A percentile compares a stretch with the other conserved stretches of the same genome.
Conservation (phyloP, 371 early-diverging fungal genomes). For the Mortierella sp. region DNA sequence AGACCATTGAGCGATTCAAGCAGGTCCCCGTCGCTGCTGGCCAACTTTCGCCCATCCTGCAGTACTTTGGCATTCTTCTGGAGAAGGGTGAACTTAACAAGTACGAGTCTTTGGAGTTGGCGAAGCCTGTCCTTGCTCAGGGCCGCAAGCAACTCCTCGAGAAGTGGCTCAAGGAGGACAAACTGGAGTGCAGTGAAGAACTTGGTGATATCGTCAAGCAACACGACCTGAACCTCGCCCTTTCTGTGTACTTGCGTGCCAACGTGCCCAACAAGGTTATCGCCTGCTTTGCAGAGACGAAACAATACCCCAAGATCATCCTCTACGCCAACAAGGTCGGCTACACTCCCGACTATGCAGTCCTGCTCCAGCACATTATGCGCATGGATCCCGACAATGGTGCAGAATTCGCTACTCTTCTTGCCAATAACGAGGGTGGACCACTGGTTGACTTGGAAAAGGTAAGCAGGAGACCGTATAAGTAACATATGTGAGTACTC, state of each 20-base stretch:
- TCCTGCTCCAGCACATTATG: slow-evolving; percentile 90
- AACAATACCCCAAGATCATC: slow-evolving; percentile 95
- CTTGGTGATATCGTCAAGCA: slow-evolving; percentile 97
- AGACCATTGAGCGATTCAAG: slow-evolving; percentile 96
- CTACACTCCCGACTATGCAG: slow-evolving; percentile 92
- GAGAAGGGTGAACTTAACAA: slow-evolving; percentile 96
- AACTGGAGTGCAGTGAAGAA: slow-evolving; percentile 97
- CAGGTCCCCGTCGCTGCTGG: slow-evolving; percentile 83
- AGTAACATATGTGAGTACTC: too few relatives aligned
- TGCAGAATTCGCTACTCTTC: slow-evolving; percentile 90
- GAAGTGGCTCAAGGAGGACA: slow-evolving; percentile 99
- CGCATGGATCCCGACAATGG: slow-evolving; percentile 94
- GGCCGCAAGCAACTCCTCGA: slow-evolving; percentile 94
- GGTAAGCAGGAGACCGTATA: too few relatives aligned
- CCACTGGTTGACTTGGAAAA: slow-evolving; percentile 87
- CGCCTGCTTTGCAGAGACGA: slow-evolving; percentile 96
- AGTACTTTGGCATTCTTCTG: slow-evolving; percentile 96
- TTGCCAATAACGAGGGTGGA: slow-evolving; percentile 86
- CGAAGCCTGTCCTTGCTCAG: slow-evolving; percentile 91
- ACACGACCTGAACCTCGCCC: slow-evolving; percentile 88
- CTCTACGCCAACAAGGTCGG: slow-evolving; percentile 95
- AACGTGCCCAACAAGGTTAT: slow-evolving; percentile 93
- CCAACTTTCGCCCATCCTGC: slow-evolving; percentile 94
- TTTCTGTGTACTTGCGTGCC: slow-evolving; percentile 95
- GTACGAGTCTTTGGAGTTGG: slow-evolving; percentile 94